Percentiles rank a stretch among this genome's conserved stretches.
Conservation (phyloP, 2,329 filamentous ascomycete genomes). For the Pyrenochaeta sp. region DNA sequence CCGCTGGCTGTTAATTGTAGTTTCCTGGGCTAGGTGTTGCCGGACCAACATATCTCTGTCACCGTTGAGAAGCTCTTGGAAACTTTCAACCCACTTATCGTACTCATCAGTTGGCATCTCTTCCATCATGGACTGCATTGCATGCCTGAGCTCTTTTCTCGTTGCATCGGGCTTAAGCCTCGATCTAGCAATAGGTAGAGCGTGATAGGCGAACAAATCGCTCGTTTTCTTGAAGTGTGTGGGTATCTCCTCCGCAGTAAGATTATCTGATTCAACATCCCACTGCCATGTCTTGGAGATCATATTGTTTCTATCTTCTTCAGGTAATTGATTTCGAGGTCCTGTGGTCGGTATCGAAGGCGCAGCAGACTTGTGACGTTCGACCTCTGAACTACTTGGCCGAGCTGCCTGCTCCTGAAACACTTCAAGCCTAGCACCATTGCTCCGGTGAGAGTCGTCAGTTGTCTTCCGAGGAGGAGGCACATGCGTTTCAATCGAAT, state of each 20-base stretch:
- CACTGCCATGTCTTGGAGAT: conserved; percentile 29
- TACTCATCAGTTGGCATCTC: conserved; percentile 14
- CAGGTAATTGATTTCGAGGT: neutral
- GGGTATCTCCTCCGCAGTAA: conserved; percentile 5
- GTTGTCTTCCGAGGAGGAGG: neutral
- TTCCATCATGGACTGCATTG: conserved; percentile 22
- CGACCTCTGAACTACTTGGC: neutral
- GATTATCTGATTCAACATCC: conserved; percentile 19
- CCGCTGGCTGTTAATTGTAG: neutral
- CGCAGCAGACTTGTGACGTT: neutral
- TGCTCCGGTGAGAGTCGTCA: no score
- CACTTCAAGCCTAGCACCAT: no score
- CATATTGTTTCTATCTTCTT: conserved; percentile 15
- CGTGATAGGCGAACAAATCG: conserved; percentile 39
- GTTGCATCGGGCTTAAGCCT: conserved; percentile 16
- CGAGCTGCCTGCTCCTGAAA: neutral
- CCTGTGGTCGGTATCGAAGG: neutral
- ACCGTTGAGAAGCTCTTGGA: conserved; percentile 23
- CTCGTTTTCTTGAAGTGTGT: conserved; percentile 17
- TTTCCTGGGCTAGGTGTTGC: neutral
- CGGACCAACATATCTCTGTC: conserved; percentile 31
- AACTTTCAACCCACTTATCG: conserved; percentile 24
- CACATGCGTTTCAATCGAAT: neutral
- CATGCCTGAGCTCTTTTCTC: conserved; percentile 12
- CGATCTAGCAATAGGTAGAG: conserved; percentile 20